Evolutionary conservation across 2,329 filamentous ascomycete species (phyloP).

Genomic region (Apiospora rasikravindrae): DNA sequence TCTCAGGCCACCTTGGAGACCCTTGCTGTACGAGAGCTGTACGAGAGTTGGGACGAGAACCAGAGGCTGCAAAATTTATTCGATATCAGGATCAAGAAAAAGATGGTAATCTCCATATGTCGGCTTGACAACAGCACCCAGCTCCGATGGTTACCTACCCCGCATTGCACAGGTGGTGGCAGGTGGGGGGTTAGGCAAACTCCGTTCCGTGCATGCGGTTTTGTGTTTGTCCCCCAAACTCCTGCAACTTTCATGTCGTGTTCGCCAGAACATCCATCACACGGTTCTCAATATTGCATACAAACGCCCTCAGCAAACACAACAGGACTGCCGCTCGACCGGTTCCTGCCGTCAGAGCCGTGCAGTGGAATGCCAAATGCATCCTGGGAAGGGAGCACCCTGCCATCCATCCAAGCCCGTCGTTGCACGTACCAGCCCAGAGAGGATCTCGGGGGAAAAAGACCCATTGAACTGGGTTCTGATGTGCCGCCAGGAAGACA

Average conservation of each 20-base stretch:
- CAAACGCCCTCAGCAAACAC: background rate
- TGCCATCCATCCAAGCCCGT: background rate
- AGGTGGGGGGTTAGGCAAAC: background rate
- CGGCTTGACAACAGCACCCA: background rate
- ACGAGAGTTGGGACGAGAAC: constrained; percentile 2
- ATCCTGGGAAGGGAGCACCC: background rate
- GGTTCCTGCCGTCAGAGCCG: background rate
- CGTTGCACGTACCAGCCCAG: background rate
- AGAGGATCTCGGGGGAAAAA: background rate
- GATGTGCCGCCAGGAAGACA: background rate
- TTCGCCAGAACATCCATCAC: background rate
- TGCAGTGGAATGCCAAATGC: background rate
- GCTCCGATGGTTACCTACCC: background rate
- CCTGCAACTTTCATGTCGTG: background rate
- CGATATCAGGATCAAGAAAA: background rate
- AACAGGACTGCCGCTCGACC: background rate
- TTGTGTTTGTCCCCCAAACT: background rate
- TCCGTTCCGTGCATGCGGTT: background rate
- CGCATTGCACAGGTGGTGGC: background rate
- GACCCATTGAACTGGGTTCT: constrained; percentile 1
- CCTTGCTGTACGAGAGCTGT: background rate
- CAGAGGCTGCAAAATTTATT: background rate
- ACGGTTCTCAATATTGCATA: background rate
- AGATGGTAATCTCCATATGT: background rate
- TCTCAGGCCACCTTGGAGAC: background rate